Base-by-base conservation (phyloP, 306 rosid genomes). In the Castanea mollissima region DNA sequence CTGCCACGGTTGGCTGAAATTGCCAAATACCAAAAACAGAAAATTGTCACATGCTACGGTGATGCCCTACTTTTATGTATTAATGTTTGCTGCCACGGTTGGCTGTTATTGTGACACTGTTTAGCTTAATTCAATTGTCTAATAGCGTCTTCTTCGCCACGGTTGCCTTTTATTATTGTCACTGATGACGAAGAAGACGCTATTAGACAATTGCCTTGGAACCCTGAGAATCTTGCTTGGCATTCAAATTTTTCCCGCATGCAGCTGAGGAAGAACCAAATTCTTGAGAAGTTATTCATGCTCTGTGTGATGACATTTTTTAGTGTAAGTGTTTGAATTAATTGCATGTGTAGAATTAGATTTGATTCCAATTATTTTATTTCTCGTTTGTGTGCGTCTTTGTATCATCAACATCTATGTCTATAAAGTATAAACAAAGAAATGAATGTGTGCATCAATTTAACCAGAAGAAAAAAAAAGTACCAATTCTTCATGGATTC, bases 251-350 rank as follows among this genome's bases (percentile, higher is more conserved):
- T 96, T 70, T 96, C 99, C 5, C 85, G 99, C 51, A 96, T 96
- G 99, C 97, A 93, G 85, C 90, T 96, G 59, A 85, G 99, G 91
- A 96, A 93, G 92, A 96, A 83, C 81, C 98, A 89, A 86, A 87
- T 93, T 20, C 92, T 96, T 44, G 98, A 91, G 92, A 90, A 97
- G 99, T 96, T 74, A 81, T 70, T 78, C 5, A 20, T 74, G 46
- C 31, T 41, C 9, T 75, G 20, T 85, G 46, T 82, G 74, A 55
- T 78, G 41, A 27, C 32, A 7, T 7, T 7, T 38, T 38, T 38
- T 2, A 38, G 46, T 38, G 0, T 38, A 38, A 38, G 46, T 38
- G 10, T 2, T 7, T 41, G 65, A 41, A 21, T 29, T 64, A 16
- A 10, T 32, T 62, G 18, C 27, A 62, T 65, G 23, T 21, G 38